Percentiles rank a stretch among this genome's conserved stretches.
These are phyloP conservation scores for Fusarium brachygibbosum DNA, from an alignment of 2,329 filamentous ascomycete species.

Conservation along the genomic window DNA sequence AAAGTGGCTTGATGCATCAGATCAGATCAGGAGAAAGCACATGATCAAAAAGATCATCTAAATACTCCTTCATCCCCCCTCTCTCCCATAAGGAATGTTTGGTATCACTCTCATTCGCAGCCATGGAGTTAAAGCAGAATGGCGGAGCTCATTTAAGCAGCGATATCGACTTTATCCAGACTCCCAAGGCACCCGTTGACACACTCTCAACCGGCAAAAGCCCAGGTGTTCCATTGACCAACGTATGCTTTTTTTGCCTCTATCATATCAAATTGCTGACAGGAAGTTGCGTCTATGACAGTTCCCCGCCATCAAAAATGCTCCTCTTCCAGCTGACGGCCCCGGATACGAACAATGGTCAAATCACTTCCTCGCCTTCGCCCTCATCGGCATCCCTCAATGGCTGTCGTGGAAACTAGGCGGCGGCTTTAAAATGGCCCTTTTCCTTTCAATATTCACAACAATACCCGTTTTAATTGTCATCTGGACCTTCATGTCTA, in stretches of 20 bases:
- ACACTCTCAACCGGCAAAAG: conserved; percentile 31
- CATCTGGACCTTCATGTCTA: conserved; percentile 85
- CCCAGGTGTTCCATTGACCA: conserved; percentile 39
- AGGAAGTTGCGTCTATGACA: conserved; percentile 58
- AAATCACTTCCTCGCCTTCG: conserved; percentile 77
- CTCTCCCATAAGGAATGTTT: not conserved
- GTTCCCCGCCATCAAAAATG: conserved; percentile 92
- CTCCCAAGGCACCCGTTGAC: conserved; percentile 34
- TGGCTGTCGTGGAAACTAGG: conserved; percentile 86
- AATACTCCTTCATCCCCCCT: no score
- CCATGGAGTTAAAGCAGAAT: conserved; percentile 39
- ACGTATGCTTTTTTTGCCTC: conserved; percentile 7
- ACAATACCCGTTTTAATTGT: conserved; percentile 80
- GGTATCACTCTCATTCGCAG: not conserved
- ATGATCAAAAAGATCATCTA: not conserved
- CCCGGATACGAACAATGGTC: conserved; percentile 86
- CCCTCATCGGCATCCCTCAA: conserved; percentile 77
- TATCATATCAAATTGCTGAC: not conserved
- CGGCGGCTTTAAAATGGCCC: conserved; percentile 84
- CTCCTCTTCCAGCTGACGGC: conserved; percentile 87
- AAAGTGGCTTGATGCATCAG: conserved; percentile 38
- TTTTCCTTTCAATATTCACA: conserved; percentile 84
- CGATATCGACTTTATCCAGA: conserved; percentile 45
- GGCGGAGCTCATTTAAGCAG: conserved; percentile 40
- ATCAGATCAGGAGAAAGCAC: not conserved